A percentile compares a stretch with the other conserved stretches of the same genome.
Evolutionary conservation across 176 grass and related monocot genomes (phyloP).

Genomic region (Avena sativa): DNA sequence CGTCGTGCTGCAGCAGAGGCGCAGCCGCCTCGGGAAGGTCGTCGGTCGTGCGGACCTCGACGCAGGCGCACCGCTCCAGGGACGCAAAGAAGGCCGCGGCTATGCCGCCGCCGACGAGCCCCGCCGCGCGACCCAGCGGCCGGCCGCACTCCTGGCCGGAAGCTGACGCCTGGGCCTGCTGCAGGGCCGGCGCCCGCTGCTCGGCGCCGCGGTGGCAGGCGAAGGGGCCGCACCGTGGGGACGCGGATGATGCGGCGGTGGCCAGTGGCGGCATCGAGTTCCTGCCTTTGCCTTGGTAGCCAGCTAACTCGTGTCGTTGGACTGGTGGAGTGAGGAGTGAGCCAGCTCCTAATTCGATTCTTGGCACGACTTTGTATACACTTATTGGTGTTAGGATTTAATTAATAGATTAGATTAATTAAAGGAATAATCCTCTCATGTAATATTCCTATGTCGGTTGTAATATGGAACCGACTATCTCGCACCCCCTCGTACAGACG

Average conservation of each 20-base stretch:
- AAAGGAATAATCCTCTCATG: no score
- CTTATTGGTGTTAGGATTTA: no score
- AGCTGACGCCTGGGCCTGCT: background rate
- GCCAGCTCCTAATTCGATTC: background rate
- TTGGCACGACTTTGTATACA: background rate
- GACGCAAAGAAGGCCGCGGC: slow-evolving; percentile 45
- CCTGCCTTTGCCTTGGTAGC: background rate
- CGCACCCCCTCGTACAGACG: no score
- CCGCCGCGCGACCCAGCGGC: slow-evolving; percentile 46
- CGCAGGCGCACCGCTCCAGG: slow-evolving; percentile 41
- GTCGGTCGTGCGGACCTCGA: slow-evolving; percentile 19
- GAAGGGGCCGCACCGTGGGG: slow-evolving; percentile 48
- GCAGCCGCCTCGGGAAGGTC: background rate
- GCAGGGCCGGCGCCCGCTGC: slow-evolving; percentile 17
- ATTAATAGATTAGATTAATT: no score
- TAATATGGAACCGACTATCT: no score
- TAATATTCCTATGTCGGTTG: no score
- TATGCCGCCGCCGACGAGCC: slow-evolving; percentile 39
- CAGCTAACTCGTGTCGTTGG: background rate
- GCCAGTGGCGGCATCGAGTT: background rate
- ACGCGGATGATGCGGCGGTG: background rate
- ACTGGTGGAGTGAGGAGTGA: background rate
- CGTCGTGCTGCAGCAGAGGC: background rate
- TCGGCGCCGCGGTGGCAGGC: slow-evolving; percentile 17
- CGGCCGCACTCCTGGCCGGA: slow-evolving; percentile 26